Percentiles rank a stretch among this genome's conserved stretches.
Conservation (phyloP, 164 flowering plant genomes). For the Stephania yunnanensis region DNA sequence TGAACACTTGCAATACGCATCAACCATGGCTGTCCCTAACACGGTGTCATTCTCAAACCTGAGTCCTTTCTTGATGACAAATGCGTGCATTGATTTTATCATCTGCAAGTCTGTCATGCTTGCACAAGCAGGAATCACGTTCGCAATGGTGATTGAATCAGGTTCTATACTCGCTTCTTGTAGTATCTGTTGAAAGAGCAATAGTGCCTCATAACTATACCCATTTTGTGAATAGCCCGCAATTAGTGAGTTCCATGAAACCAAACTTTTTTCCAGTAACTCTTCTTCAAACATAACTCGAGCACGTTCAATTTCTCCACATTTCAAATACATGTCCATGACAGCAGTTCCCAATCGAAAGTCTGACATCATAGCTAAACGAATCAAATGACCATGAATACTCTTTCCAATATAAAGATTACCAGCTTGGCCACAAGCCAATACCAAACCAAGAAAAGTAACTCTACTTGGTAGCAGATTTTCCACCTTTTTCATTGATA, state of each 20-base stretch:
- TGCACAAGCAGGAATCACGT: conserved; percentile 33
- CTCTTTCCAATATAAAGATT: conserved; percentile 25
- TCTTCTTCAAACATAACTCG: conserved; percentile 28
- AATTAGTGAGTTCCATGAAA: conserved; percentile 38
- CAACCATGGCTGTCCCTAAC: conserved; percentile 34
- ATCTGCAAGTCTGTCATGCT: conserved; percentile 18
- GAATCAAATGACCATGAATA: conserved; percentile 29
- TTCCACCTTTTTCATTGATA: conserved; percentile 19
- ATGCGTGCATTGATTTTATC: conserved; percentile 22
- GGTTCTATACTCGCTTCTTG: conserved; percentile 21
- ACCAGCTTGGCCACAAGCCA: conserved; percentile 27
- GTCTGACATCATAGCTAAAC: conserved; percentile 22
- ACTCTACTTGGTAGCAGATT: conserved; percentile 25
- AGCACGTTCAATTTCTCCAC: conserved; percentile 29
- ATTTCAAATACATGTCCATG: conserved; percentile 35
- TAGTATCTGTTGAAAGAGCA: conserved; percentile 23
- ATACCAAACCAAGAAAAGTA: conserved; percentile 34
- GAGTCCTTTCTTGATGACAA: conserved; percentile 30
- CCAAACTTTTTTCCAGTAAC: conserved; percentile 27
- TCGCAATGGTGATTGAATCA: conserved; percentile 36
- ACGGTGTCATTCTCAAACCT: conserved; percentile 26
- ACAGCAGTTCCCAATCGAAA: conserved; percentile 30
- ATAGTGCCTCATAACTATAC: conserved; percentile 23
- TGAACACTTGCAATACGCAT: conserved; percentile 37
- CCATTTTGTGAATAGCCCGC: conserved; percentile 36